Conservation (phyloP, 2,329 filamentous ascomycete genomes). For the Byssochlamys sp. region DNA sequence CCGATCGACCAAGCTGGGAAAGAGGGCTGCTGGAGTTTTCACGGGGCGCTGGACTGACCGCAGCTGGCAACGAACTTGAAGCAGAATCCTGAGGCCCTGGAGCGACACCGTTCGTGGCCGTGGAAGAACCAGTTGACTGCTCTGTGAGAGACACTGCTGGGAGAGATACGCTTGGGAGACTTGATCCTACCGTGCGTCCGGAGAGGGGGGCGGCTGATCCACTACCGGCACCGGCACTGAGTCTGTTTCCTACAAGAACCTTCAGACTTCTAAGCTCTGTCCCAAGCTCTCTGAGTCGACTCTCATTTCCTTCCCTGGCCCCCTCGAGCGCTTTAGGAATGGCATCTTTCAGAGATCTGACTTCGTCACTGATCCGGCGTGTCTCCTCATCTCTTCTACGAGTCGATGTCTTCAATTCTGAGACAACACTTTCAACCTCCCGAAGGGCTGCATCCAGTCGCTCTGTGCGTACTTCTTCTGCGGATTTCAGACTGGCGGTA, state of each 20-base stretch:
- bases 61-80: constrained; percentile 16
- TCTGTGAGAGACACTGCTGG: constrained; percentile 6
- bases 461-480: constrained; percentile 75
- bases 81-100: constrained; percentile 19
- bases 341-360: constrained; percentile 68
- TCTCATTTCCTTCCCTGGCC: constrained; percentile 75
- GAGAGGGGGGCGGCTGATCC: constrained; percentile 22
- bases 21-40: constrained; percentile 38
- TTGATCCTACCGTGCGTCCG: constrained; percentile 20
- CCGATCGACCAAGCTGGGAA: constrained; percentile 41
- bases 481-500: constrained; percentile 74
- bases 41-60: constrained; percentile 21
- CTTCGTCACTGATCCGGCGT: constrained; percentile 74
- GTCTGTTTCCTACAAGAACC: constrained; percentile 63
- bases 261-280: constrained; percentile 86
- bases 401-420: constrained; percentile 70
- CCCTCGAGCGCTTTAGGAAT: constrained; percentile 83
- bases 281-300: constrained; percentile 71
- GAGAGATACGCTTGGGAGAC: constrained; percentile 14
- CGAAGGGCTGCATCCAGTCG: constrained; percentile 69
- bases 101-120: constrained; percentile 19
- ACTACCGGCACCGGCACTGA: constrained; percentile 33
- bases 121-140: constrained; percentile 13
- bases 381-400: constrained; percentile 78
- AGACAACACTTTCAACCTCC: constrained; percentile 75